Percentiles rank a stretch among this genome's conserved stretches.
phyloP scores from a whole-genome alignment of 345 rosid species.

The Pugionium dolabratum region DNA sequence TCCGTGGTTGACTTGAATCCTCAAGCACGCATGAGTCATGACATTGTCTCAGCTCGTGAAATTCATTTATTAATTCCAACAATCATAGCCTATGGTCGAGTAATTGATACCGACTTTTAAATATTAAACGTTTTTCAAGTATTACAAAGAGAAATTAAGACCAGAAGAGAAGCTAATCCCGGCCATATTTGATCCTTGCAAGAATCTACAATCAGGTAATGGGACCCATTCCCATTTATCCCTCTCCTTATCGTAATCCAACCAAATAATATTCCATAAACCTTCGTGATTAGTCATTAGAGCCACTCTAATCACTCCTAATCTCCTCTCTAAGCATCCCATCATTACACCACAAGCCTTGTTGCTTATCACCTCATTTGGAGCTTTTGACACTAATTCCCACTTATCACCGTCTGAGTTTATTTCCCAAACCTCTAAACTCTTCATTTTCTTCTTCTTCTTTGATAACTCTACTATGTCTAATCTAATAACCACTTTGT shows the following conservation, averaged over 20 bases:
- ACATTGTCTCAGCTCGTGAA: conserved; percentile 35
- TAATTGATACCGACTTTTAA: conserved; percentile 32
- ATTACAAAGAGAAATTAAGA: conserved; percentile 48
- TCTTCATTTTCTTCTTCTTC: conserved; percentile 25
- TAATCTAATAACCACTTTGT: conserved; percentile 52
- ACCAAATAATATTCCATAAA: conserved; percentile 64
- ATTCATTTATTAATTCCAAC: conserved; percentile 27
- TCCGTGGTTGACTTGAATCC: conserved; percentile 42
- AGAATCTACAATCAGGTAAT: conserved; percentile 53
- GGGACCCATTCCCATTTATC: conserved; percentile 51
- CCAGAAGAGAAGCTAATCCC: conserved; percentile 71
- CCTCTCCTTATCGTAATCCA: conserved; percentile 45
- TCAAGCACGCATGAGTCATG: conserved; percentile 27
- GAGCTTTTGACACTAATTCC: conserved; percentile 51
- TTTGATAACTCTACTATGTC: conserved; percentile 14
- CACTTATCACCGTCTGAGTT: conserved; percentile 43
- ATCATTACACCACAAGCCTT: conserved; percentile 57
- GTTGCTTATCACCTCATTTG: conserved; percentile 43
- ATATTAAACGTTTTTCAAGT: conserved; percentile 27
- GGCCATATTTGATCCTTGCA: conserved; percentile 72
- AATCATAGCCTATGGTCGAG: conserved; percentile 32
- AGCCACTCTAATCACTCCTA: conserved; percentile 51
- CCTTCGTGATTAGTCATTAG: conserved; percentile 59
- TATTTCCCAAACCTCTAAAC: conserved; percentile 57
- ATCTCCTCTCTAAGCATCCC: conserved; percentile 66